A percentile compares a stretch with the other conserved stretches of the same genome.
Evolutionary conservation across 1,139 yeast genomes (phyloP).

Genomic region (Geotrichum aggregatum): DNA sequence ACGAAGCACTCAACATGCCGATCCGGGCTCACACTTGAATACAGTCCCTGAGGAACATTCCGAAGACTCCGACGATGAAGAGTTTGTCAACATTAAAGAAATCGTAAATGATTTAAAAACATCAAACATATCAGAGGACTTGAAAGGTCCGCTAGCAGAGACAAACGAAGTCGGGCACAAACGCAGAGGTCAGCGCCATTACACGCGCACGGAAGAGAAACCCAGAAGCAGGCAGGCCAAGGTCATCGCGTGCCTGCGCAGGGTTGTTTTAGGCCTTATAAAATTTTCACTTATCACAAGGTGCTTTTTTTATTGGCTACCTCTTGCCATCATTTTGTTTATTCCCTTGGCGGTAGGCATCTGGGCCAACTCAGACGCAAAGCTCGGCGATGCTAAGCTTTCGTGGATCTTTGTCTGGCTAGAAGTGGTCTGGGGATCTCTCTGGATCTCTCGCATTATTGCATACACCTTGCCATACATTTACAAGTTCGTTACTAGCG

Average conservation of each 20-base stretch:
- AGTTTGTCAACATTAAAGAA: constrained; percentile 32
- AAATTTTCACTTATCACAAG: constrained; percentile 37
- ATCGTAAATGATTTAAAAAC: constrained; percentile 30
- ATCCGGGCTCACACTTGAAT: constrained; percentile 3
- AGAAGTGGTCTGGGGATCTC: constrained; percentile 43
- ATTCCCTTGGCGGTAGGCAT: constrained; percentile 43
- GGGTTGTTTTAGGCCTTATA: constrained; percentile 30
- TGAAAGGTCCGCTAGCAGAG: too few relatives aligned
- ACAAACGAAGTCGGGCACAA: not conserved
- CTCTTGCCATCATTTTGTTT: constrained; percentile 40
- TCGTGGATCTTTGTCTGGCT: constrained; percentile 44
- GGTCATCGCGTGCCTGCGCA: constrained; percentile 29
- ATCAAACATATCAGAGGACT: constrained; percentile 20
- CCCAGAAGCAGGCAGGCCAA: constrained; percentile 14
- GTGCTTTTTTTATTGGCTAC: constrained; percentile 40
- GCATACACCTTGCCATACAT: constrained; percentile 38
- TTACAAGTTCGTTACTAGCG: constrained; percentile 34
- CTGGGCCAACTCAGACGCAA: constrained; percentile 36
- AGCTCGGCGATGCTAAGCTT: constrained; percentile 38
- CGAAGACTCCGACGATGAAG: constrained; percentile 26
- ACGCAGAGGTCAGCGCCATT: constrained; percentile 19
- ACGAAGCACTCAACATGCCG: too few relatives aligned
- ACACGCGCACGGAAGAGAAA: constrained; percentile 11
- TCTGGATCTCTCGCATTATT: constrained; percentile 38
- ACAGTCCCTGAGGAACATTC: constrained; percentile 16